These are phyloP conservation scores for Teratosphaeria gauchensis DNA, from an alignment of 2,329 filamentous ascomycete species.

Conservation along the genomic window DNA sequence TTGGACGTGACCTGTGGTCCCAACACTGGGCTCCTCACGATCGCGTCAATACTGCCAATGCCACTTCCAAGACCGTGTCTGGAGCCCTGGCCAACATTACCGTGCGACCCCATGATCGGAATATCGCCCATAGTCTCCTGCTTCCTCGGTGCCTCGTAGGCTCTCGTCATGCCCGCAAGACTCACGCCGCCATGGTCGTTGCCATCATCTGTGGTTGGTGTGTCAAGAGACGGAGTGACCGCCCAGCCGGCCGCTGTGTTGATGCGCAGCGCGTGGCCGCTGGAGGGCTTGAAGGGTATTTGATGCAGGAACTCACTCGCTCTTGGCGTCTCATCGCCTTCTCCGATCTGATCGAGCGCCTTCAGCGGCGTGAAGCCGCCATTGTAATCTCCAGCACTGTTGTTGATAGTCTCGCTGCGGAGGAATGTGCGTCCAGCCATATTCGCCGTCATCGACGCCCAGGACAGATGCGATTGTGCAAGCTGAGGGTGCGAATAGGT, in stretches of 20 bases:
- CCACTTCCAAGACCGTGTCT: neutral
- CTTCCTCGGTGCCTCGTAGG: neutral
- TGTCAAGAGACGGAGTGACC: neutral
- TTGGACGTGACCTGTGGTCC: neutral
- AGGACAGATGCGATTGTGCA: neutral
- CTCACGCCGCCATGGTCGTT: neutral
- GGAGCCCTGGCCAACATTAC: neutral
- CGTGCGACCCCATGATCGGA: neutral
- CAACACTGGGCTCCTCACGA: neutral
- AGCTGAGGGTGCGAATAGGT: no score
- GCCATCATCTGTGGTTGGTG: neutral
- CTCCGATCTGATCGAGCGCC: neutral
- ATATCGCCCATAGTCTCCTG: neutral
- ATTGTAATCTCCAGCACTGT: neutral
- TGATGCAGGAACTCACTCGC: neutral
- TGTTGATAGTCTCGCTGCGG: neutral
- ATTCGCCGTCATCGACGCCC: neutral
- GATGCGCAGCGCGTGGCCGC: neutral
- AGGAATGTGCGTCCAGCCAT: neutral
- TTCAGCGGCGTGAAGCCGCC: neutral
- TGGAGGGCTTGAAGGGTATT: neutral
- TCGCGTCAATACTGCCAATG: neutral
- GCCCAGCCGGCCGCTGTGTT: neutral
- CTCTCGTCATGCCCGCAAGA: neutral
- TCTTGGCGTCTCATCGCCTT: neutral